A percentile compares a stretch with the other conserved stretches of the same genome.
Conservation (phyloP, 2,329 filamentous ascomycete species). For the Taxawa tesnikishii region DNA sequence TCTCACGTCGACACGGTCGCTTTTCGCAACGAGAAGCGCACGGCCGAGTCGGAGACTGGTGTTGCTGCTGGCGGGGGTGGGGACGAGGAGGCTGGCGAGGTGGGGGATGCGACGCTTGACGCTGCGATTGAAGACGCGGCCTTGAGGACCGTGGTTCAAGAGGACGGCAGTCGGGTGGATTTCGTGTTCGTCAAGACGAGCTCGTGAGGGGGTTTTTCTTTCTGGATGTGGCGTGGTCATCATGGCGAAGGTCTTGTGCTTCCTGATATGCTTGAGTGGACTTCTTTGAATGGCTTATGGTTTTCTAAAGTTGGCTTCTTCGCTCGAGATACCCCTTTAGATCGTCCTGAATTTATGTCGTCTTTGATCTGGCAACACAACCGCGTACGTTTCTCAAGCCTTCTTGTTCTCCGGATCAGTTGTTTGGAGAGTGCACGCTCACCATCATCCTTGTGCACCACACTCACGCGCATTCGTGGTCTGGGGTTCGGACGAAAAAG, state of each 20-base stretch:
- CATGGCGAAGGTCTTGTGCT: background rate
- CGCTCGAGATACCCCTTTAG: background rate
- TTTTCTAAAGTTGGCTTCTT: background rate
- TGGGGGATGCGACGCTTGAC: conserved; percentile 9
- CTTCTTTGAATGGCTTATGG: no score
- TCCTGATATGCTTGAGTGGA: no score
- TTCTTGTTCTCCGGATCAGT: no score
- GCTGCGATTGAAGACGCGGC: conserved; percentile 2
- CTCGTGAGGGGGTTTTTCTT: background rate
- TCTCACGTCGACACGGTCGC: conserved; percentile 35
- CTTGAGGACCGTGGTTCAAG: conserved; percentile 5
- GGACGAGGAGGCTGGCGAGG: conserved; percentile 15
- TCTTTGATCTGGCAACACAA: no score
- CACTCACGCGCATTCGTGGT: no score
- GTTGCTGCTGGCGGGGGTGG: conserved; percentile 21
- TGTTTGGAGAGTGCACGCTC: no score
- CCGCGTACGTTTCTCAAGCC: no score
- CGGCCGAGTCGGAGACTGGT: no score
- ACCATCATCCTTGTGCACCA: no score
- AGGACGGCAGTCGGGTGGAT: conserved; percentile 6
- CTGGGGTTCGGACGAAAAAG: no score
- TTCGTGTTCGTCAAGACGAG: conserved; percentile 10
- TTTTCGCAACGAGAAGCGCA: conserved; percentile 10
- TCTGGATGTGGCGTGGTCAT: background rate
- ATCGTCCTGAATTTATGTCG: background rate